Conservation (phyloP, 495 filamentous ascomycete genomes). For the Amorphotheca resinae region DNA sequence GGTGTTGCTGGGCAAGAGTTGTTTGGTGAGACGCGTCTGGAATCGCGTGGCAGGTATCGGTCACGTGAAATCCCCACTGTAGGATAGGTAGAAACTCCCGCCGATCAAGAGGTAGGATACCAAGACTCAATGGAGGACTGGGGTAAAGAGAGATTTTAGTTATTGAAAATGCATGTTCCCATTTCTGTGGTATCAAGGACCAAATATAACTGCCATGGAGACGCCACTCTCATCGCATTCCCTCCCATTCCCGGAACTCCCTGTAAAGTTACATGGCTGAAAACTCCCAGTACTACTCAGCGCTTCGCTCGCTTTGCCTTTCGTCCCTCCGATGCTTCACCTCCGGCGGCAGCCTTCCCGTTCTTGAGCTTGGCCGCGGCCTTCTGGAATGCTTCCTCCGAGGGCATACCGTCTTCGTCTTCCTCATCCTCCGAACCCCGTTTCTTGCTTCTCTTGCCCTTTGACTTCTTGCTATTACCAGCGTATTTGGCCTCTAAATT, state of each 20-base stretch:
- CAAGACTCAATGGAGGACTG: too few relatives aligned
- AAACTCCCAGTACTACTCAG: conserved; percentile 12
- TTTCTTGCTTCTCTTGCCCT: conserved; percentile 34
- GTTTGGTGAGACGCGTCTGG: not conserved
- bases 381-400: conserved; percentile 56
- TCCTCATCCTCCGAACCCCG: conserved; percentile 31
- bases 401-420: conserved; percentile 37
- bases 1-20: too few relatives aligned
- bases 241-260: conserved; percentile 4
- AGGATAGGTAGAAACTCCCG: too few relatives aligned
- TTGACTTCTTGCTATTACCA: conserved; percentile 27
- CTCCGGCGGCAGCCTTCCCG: not conserved
- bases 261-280: conserved; percentile 6
- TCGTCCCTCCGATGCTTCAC: conserved; percentile 9
- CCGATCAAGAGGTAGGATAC: too few relatives aligned
- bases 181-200: too few relatives aligned
- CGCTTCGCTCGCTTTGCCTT: conserved; percentile 24
- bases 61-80: too few relatives aligned
- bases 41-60: not conserved
- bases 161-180: too few relatives aligned
- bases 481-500: conserved; percentile 64
- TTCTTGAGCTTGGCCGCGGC: conserved; percentile 33
- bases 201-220: too few relatives aligned
- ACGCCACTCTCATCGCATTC: too few relatives aligned
- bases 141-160: too few relatives aligned